Evolutionary conservation across 2,329 filamentous ascomycete genomes (phyloP).

Genomic region (Orbilia blumenaviensis): DNA sequence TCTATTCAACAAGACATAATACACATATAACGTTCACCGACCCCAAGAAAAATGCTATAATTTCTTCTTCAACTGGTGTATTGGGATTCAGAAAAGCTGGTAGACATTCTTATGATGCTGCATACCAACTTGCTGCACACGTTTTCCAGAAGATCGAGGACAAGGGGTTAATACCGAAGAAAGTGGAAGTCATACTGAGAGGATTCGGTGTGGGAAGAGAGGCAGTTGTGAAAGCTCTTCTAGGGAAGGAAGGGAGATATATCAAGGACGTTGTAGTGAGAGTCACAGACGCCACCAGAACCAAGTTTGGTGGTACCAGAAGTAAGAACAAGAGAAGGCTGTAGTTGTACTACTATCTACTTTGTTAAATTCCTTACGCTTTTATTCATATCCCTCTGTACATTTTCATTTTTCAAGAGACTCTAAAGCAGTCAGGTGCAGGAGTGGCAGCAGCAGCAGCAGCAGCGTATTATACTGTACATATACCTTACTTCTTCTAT

Average conservation of each 20-base stretch:
- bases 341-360: slow-evolving; percentile 1
- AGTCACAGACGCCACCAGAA: slow-evolving; percentile 83
- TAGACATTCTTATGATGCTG: slow-evolving; percentile 85
- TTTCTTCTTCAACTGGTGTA: slow-evolving; percentile 83
- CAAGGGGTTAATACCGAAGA: slow-evolving; percentile 76
- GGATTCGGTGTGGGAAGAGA: slow-evolving; percentile 89
- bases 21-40: slow-evolving; percentile 89
- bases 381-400: not conserved
- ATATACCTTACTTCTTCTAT: no score
- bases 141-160: slow-evolving; percentile 86
- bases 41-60: slow-evolving; percentile 79
- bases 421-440: not conserved
- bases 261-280: slow-evolving; percentile 78
- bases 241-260: slow-evolving; percentile 82
- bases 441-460: slow-evolving; percentile 5
- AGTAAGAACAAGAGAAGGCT: slow-evolving; percentile 85
- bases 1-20: slow-evolving; percentile 91
- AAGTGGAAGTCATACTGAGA: slow-evolving; percentile 80
- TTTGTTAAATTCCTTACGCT: not conserved
- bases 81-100: slow-evolving; percentile 88
- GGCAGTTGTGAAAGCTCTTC: slow-evolving; percentile 85
- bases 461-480: slow-evolving; percentile 35
- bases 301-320: slow-evolving; percentile 96
- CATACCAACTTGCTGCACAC: slow-evolving; percentile 86
- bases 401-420: not conserved